Evolutionary conservation across 1,139 yeast genomes (phyloP), one percentile per base, ranked within the genome.

Genomic region (Suhomyces bokatorum): DNA sequence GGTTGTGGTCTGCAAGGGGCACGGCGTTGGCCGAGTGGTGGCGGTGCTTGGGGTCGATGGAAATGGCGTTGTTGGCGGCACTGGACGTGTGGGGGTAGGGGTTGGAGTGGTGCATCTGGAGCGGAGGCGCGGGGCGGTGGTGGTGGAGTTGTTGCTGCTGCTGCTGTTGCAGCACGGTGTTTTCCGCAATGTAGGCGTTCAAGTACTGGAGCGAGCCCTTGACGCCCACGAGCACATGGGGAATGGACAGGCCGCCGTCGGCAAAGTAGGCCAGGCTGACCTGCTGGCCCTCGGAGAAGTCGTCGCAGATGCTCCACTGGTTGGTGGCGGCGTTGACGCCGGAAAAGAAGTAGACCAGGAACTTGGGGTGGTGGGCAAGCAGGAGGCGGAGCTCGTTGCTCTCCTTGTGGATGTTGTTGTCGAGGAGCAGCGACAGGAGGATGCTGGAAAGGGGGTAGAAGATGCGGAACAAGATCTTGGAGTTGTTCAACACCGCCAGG

Each of bases 261-360:
- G 81, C 81, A 36, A 71, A 66, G 57, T 70, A 80, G 0, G 93
- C 91, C 49, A 73, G 77, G 47, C 81, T 80, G 11, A 86, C 93
- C 59, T 86, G 91, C 56, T 84, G 89, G 20, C 87, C 90, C 55
- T 85, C 93, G 47, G 88, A 82, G 55, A 86, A 86, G 63, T 86
- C 95, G 48, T 85, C 93, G 63, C 93, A 85, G 24, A 85, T 81
- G 2, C 87, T 81, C 95, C 95, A 86, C 57, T 84, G 89, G 59
- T 85, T 85, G 32, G 77, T 65, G 50, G 72, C 70, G 37, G 78
- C 69, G 59, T 72, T 53, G 64, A 70, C 68, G 10, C 80, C 81
- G 53, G 75, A 71, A 55, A 71, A 71, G 59, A 85, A 85, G 57
- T 81, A 84, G 1, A 86, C 93, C 1, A 90, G 86, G 63, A 86